Conservation (phyloP, 164 flowering plant species). For the Aristolochia fimbriata region DNA sequence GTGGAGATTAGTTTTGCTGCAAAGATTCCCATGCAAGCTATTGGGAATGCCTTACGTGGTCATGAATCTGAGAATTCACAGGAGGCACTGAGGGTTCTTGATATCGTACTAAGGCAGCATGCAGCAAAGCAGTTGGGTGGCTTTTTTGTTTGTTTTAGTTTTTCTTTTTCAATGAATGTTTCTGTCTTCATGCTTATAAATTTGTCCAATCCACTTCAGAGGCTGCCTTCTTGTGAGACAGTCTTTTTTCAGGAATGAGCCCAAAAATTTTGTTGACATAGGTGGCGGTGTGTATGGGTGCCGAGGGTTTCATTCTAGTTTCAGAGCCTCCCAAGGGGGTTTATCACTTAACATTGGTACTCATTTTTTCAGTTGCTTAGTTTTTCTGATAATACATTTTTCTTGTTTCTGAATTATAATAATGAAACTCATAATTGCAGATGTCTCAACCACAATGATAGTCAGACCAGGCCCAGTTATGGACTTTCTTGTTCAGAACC, state of each 20-base stretch:
- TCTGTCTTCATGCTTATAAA: not conserved
- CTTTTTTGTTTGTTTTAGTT: not conserved
- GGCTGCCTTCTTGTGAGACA: constrained; percentile 94
- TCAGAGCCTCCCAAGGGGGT: constrained; percentile 74
- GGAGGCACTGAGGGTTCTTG: constrained; percentile 84
- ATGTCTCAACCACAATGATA: constrained; percentile 92
- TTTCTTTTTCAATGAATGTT: not conserved
- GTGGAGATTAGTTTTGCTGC: constrained; percentile 88
- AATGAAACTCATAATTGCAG: constrained; percentile 20
- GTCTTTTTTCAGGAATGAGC: constrained; percentile 69
- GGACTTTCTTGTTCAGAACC: constrained; percentile 73
- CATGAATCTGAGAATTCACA: constrained; percentile 77
- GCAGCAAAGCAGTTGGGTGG: constrained; percentile 78
- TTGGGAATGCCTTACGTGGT: constrained; percentile 70
- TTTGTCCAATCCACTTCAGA: constrained; percentile 22
- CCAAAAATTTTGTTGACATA: constrained; percentile 49
- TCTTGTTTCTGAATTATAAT: not conserved
- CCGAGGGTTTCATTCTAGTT: constrained; percentile 83
- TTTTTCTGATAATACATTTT: not conserved
- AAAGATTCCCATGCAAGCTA: constrained; percentile 80
- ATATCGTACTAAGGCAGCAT: constrained; percentile 83
- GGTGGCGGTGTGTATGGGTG: constrained; percentile 90
- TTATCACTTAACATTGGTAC: constrained; percentile 75
- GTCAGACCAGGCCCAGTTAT: constrained; percentile 79
- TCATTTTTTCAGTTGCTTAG: not conserved